Evolutionary conservation across 1,139 yeast species (phyloP).

Genomic region (Debaryomyces psychrophilus): DNA sequence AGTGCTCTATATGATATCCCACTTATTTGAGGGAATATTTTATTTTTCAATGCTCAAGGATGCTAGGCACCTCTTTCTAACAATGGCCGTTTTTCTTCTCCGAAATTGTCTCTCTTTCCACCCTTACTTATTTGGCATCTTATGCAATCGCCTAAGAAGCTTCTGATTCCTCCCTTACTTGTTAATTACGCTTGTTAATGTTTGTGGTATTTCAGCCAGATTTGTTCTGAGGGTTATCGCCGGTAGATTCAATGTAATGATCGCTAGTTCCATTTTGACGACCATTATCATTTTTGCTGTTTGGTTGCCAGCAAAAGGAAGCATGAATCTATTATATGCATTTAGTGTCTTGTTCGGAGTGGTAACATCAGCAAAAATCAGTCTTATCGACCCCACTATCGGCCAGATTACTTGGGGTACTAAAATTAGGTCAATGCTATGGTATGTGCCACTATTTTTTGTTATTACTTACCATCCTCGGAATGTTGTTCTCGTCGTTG

Average conservation of each 20-base stretch:
- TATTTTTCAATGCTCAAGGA: slow-evolving; percentile 49
- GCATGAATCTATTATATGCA: slow-evolving; percentile 22
- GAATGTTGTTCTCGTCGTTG: slow-evolving; percentile 34
- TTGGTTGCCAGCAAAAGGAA: slow-evolving; percentile 46
- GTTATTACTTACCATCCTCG: slow-evolving; percentile 57
- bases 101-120: slow-evolving; percentile 53
- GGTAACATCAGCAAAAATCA: slow-evolving; percentile 33
- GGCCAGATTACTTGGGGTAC: slow-evolving; percentile 65
- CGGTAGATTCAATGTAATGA: slow-evolving; percentile 58
- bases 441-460: slow-evolving; percentile 71
- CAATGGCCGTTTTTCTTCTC: slow-evolving; percentile 47
- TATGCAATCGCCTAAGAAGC: slow-evolving; percentile 51
- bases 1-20: slow-evolving; percentile 12
- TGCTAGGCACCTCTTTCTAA: slow-evolving; percentile 38
- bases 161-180: slow-evolving; percentile 43
- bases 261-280: slow-evolving; percentile 38
- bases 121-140: slow-evolving; percentile 54
- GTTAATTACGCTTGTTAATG: slow-evolving; percentile 49
- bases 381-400: slow-evolving; percentile 46
- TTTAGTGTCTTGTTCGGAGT: slow-evolving; percentile 34
- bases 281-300: slow-evolving; percentile 44
- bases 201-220: slow-evolving; percentile 52
- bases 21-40: slow-evolving; percentile 29
- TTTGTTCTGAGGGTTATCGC: slow-evolving; percentile 51
- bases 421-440: slow-evolving; percentile 67